phyloP scores from a whole-genome alignment of 345 rosid species.

The Atalantia buxifolia region DNA sequence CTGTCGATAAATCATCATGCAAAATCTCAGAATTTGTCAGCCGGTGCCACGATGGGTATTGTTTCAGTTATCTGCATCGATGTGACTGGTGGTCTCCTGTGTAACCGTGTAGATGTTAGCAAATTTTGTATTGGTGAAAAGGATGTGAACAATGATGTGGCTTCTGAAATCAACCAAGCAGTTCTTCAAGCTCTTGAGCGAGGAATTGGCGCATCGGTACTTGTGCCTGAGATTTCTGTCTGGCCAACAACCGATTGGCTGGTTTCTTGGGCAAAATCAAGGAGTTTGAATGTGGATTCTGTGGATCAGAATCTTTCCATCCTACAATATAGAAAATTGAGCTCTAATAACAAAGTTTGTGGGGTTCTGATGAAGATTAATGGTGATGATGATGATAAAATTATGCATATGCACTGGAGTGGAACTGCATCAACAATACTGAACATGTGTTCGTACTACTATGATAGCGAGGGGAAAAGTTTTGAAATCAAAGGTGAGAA shows the following conservation, averaged over 20 bases:
- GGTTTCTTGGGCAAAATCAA: conserved; percentile 18
- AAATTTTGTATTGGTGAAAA: conserved; percentile 12
- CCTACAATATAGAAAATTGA: background rate
- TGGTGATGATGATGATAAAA: background rate
- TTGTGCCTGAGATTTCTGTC: conserved; percentile 1
- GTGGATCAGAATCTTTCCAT: conserved; percentile 4
- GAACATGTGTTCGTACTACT: conserved; percentile 23
- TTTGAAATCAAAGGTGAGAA: background rate
- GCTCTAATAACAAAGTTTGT: background rate
- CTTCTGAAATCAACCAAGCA: background rate
- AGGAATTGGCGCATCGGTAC: conserved; percentile 9
- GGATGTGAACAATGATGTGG: background rate
- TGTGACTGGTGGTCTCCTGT: conserved; percentile 8
- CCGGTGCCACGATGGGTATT: conserved; percentile 26
- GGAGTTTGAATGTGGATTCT: conserved; percentile 2
- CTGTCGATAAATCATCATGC: background rate
- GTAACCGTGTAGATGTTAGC: conserved; percentile 1
- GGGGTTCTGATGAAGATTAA: conserved; percentile 12
- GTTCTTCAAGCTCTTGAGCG: conserved; percentile 16
- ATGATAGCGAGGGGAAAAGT: conserved; percentile 12
- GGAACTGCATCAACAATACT: conserved; percentile 24
- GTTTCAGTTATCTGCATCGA: conserved; percentile 20
- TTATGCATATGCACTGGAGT: conserved; percentile 16
- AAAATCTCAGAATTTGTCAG: conserved; percentile 22
- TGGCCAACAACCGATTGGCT: background rate